Conservation (phyloP, 768 basidiomycete genomes). For the Tylopilus cervinicoccineus region DNA sequence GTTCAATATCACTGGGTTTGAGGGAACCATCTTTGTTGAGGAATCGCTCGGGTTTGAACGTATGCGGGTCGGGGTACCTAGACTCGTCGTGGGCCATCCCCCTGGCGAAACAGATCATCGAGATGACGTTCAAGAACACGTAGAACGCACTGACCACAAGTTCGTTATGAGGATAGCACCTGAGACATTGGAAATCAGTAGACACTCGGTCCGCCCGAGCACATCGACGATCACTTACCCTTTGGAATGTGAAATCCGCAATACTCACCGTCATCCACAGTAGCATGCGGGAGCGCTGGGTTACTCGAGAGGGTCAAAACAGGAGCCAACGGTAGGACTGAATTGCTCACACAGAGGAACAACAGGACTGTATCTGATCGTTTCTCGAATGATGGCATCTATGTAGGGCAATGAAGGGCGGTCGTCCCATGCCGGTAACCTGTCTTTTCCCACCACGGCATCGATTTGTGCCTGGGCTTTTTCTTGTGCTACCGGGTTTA, state of each 20-base stretch:
- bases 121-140: neutral
- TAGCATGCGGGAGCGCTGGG: slow-evolving; percentile 9
- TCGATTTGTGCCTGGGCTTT: neutral
- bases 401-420: neutral
- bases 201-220: fast-evolving
- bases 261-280: slow-evolving; percentile 14
- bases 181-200: neutral
- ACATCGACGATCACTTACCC: slow-evolving; percentile 6
- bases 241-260: slow-evolving; percentile 37
- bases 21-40: slow-evolving; percentile 25
- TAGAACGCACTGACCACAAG: slow-evolving; percentile 6
- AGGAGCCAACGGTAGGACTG: neutral
- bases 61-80: slow-evolving; percentile 34
- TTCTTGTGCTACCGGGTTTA: neutral
- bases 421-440: neutral
- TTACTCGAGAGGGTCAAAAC: neutral
- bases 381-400: neutral
- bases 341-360: neutral
- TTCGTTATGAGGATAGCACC: slow-evolving; percentile 8
- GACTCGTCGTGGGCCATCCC: slow-evolving; percentile 14
- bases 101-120: slow-evolving; percentile 1
- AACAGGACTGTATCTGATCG: neutral
- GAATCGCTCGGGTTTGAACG: slow-evolving; percentile 39
- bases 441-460: neutral
- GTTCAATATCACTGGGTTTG: slow-evolving; percentile 2